Evolutionary conservation across 2,329 filamentous ascomycete species (phyloP).

Genomic region (Achaetomium macrosporum): DNA sequence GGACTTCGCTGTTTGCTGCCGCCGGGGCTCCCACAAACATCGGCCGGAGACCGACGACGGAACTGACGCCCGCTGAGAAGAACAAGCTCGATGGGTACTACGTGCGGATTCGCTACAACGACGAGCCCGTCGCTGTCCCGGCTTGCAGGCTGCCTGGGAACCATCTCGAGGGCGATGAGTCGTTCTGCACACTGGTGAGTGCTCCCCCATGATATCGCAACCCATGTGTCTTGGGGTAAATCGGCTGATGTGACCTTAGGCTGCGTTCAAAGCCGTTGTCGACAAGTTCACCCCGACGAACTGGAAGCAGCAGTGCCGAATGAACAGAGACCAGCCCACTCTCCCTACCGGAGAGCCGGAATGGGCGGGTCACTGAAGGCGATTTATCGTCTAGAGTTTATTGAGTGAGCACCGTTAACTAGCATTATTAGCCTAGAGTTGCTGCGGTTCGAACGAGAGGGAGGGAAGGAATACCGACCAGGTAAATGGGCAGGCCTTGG

Average conservation of each 20-base stretch:
- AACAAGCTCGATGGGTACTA: constrained; percentile 67
- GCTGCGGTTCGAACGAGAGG: neutral
- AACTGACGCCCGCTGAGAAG: constrained; percentile 53
- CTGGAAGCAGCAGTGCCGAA: constrained; percentile 59
- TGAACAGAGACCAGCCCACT: constrained; percentile 37
- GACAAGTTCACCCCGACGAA: constrained; percentile 81
- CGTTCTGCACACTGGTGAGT: constrained; percentile 80
- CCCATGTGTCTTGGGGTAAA: neutral
- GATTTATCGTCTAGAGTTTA: neutral
- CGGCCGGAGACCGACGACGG: constrained; percentile 52
- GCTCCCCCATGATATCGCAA: neutral
- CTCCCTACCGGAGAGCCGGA: constrained; percentile 42
- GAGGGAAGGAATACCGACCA: neutral
- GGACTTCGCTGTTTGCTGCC: constrained; percentile 30
- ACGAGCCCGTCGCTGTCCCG: constrained; percentile 72
- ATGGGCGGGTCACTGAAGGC: constrained; percentile 38
- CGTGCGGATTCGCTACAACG: constrained; percentile 88
- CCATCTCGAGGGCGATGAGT: constrained; percentile 79
- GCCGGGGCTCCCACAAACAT: constrained; percentile 42
- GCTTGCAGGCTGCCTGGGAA: constrained; percentile 72
- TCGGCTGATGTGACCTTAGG: constrained; percentile 37
- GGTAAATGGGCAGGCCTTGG: constrained; percentile 1
- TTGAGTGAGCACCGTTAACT: neutral
- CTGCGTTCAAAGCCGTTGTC: constrained; percentile 86
- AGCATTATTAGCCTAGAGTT: constrained; percentile 3